Conservation (phyloP, 2,329 filamentous ascomycete genomes). For the Tolypocladium album region DNA sequence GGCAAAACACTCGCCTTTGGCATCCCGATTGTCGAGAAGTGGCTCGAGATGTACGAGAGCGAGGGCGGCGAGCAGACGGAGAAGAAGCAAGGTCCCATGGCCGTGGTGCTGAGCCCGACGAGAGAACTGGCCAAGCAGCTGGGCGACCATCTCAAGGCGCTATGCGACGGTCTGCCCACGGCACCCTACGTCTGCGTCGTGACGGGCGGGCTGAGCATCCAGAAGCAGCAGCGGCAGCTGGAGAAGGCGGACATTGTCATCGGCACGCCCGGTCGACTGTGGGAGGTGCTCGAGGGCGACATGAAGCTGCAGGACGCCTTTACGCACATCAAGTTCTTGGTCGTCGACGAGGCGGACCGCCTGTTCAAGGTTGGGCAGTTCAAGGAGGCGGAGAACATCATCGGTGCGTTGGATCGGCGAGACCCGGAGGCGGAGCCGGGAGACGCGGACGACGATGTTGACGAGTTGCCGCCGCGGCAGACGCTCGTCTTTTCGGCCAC, state of each 20-base stretch:
- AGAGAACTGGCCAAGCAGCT: constrained; percentile 91
- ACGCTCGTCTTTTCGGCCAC: constrained; percentile 96
- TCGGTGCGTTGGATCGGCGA: constrained; percentile 65
- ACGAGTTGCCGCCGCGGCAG: constrained; percentile 48
- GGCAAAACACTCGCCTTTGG: constrained; percentile 94
- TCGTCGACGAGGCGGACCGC: constrained; percentile 90
- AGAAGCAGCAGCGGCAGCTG: constrained; percentile 84
- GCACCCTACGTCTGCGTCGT: constrained; percentile 73
- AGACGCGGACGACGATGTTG: constrained; percentile 37
- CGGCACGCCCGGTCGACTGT: constrained; percentile 81
- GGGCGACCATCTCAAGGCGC: constrained; percentile 64
- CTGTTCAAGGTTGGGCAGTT: constrained; percentile 89
- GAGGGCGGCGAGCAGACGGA: constrained; percentile 20
- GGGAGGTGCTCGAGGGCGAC: constrained; percentile 82
- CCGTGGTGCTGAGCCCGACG: constrained; percentile 81
- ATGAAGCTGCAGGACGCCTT: constrained; percentile 59
- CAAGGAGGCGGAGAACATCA: constrained; percentile 83
- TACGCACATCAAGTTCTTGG: constrained; percentile 66
- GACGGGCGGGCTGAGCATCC: constrained; percentile 85
- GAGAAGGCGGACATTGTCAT: constrained; percentile 84
- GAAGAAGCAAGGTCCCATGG: constrained; percentile 44
- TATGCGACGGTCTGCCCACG: constrained; percentile 53
- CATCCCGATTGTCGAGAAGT: constrained; percentile 83
- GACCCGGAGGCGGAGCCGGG: constrained; percentile 49
- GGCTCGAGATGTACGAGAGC: constrained; percentile 42